Evolutionary conservation across 257 asterid species (phyloP).

Genomic region (Oldenlandia corymbosa): DNA sequence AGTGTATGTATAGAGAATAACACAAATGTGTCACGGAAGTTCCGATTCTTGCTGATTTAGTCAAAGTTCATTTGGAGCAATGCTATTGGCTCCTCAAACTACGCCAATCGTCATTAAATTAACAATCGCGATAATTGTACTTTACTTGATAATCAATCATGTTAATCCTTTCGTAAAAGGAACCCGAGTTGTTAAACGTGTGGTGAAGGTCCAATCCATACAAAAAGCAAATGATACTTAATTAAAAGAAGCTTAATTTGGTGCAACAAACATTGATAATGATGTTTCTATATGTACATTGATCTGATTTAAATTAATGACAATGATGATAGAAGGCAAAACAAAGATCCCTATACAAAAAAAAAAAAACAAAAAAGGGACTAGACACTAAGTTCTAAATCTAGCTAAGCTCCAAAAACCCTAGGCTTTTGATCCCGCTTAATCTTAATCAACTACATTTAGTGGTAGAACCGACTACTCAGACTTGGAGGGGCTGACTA

Average conservation of each 20-base stretch:
- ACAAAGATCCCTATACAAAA: constrained; percentile 1
- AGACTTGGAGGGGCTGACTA: too few species aligned
- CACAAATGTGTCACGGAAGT: too few species aligned
- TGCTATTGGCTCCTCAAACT: constrained; percentile 1
- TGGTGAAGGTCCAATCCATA: constrained; percentile 5
- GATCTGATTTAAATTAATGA: background rate
- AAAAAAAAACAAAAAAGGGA: background rate
- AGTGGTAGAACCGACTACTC: too few species aligned
- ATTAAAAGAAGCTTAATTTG: background rate
- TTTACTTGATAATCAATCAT: constrained; percentile 2
- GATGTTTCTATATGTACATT: constrained; percentile 10
- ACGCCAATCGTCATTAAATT: background rate
- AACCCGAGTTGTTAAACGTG: background rate
- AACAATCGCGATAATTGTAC: background rate
- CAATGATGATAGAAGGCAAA: constrained; percentile 1
- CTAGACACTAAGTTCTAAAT: background rate
- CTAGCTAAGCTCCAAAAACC: background rate
- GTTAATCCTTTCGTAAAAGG: constrained; percentile 3
- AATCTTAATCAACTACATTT: background rate
- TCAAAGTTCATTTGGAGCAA: too few species aligned
- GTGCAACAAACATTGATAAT: background rate
- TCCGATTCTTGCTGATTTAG: too few species aligned
- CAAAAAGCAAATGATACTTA: background rate
- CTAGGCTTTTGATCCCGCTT: background rate
- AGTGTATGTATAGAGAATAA: too few species aligned